Evolutionary conservation across 305 asterid genomes (phyloP), one percentile per base, ranked within the genome.

Genomic region (Fraxinus velutina): DNA sequence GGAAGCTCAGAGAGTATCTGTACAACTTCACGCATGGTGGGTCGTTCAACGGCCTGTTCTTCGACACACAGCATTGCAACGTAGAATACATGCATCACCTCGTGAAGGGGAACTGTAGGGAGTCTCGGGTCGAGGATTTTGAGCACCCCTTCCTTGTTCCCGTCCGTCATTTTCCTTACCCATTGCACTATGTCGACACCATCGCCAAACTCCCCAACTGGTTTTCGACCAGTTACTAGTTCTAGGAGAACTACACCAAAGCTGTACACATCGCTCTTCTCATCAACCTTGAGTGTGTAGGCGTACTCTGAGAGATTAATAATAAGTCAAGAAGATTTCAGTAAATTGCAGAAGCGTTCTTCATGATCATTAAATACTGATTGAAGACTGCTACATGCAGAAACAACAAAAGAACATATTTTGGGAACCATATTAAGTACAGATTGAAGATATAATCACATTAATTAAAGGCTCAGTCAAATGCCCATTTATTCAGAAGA

Each of bases 1-100:
- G 95, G 95, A 24, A 93, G 90, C 89, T 94, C 98, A 0, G 98
- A 89, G 21, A 95, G 92, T 57, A 95, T 95, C 76, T 95, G 98
- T 39, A 95, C 97, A 0, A 95, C 98, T 77, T 95, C 98, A 2
- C 98, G 89, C 98, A 95, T 95, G 57, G 97, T 95, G 79, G 98
- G 98, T 21, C 98, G 93, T 60, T 89, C 96, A 0, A 95, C 93
- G 2, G 98, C 97, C 76, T 92, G 98, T 66, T 95, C 98, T 84
- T 93, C 97, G 0, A 95, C 97, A 73, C 98, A 95, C 22, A 95
- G 91, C 97, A 93, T 91, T 15, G 98, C 98, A 0, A 93, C 97
- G 37, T 93, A 93, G 89, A 95, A 95, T 2, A 92, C 92, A 10
- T 95, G 98, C 94, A 93, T 95, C 81, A 91, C 97, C 78, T 95